phyloP scores from a whole-genome alignment of 805 yeast species.

The Candida maris region DNA sequence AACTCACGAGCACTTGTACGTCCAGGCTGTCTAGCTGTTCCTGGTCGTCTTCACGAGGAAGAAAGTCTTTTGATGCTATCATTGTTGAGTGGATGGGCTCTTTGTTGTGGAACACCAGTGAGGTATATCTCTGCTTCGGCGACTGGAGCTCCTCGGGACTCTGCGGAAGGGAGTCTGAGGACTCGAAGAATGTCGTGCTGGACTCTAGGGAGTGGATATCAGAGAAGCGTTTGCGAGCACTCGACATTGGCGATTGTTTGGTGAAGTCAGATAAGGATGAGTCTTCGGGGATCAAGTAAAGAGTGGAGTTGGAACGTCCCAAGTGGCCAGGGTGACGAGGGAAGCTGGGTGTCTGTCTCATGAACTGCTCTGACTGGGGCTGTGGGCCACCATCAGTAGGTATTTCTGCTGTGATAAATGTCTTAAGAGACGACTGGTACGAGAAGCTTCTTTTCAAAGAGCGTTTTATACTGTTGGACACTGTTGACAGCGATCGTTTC shows the following conservation, averaged over 20 bases:
- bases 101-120: conserved; percentile 14
- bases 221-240: conserved; percentile 3
- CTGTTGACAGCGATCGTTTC: conserved; percentile 28
- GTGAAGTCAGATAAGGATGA: conserved; percentile 16
- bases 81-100: conserved; percentile 8
- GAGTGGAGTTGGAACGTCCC: conserved; percentile 18
- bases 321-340: conserved; percentile 6
- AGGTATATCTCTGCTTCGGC: conserved; percentile 11
- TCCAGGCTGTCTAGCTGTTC: conserved; percentile 50
- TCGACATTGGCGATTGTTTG: conserved; percentile 4
- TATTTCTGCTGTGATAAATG: conserved; percentile 26
- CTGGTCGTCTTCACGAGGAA: conserved; percentile 31
- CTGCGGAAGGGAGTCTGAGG: conserved; percentile 6
- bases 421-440: conserved; percentile 27
- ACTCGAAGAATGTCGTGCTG: conserved; percentile 15
- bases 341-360: conserved; percentile 3
- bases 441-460: conserved; percentile 28
- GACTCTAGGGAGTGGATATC: conserved; percentile 12
- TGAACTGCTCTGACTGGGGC: conserved; percentile 3
- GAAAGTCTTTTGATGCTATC: conserved; percentile 19
- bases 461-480: conserved; percentile 24
- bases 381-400: conserved; percentile 10
- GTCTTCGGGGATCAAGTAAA: conserved; percentile 27
- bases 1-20: conserved; percentile 69
- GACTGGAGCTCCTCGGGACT: conserved; percentile 6